Conservation (phyloP, 306 rosid genomes). For the Quercus cerris region DNA sequence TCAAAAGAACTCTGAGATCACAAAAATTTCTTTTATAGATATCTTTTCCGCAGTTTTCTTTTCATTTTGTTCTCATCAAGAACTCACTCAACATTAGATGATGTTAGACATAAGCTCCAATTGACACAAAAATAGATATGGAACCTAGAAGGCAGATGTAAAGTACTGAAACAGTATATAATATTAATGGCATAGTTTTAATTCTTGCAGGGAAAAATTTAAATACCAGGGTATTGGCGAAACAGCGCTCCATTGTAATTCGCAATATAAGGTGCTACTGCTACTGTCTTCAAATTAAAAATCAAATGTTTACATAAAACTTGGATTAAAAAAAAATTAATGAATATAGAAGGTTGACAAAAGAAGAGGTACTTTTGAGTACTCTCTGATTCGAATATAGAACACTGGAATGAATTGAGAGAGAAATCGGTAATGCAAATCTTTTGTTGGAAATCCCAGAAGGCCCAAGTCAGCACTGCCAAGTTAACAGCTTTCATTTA, state of each 20-base stretch:
- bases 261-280: constrained; percentile 84
- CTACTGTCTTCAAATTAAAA: constrained; percentile 62
- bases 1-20: neutral
- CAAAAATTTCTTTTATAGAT: neutral
- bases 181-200: neutral
- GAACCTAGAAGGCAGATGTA: neutral
- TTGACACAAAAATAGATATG: neutral
- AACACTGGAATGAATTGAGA: constrained; percentile 90
- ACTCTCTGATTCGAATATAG: constrained; percentile 85
- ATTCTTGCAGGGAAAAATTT: constrained; percentile 1
- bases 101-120: neutral
- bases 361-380: constrained; percentile 65
- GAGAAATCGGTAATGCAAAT: constrained; percentile 94
- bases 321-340: constrained; percentile 10
- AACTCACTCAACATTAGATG: neutral
- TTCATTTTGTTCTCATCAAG: neutral
- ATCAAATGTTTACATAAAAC: constrained; percentile 24
- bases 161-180: neutral
- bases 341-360: neutral
- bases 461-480: constrained; percentile 98
- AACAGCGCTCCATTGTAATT: constrained; percentile 93
- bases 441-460: constrained; percentile 83
- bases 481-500: constrained; percentile 37
- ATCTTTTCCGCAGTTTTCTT: neutral
- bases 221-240: constrained; percentile 90